Conservation (phyloP, 768 basidiomycete genomes). For the Hortiboletus flavorubellus region DNA sequence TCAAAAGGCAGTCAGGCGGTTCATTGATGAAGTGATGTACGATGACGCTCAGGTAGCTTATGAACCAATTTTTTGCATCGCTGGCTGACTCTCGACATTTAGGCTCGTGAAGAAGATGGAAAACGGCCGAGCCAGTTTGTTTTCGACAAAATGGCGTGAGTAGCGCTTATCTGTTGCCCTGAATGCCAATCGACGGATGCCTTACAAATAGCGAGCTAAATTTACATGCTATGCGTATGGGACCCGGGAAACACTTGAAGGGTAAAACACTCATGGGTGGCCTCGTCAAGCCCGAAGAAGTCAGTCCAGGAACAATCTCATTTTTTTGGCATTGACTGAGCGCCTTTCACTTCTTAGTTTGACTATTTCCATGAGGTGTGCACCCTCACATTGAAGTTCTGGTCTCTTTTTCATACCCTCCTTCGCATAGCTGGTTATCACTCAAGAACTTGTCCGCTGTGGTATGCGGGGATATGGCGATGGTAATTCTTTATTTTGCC, state of each 20-base stretch:
- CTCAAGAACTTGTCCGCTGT: conserved; percentile 57
- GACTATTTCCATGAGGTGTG: conserved; percentile 71
- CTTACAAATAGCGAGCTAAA: conserved; percentile 49
- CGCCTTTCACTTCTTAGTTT: conserved; percentile 38
- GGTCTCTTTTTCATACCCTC: background rate
- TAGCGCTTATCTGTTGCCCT: background rate
- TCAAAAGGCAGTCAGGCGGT: conserved; percentile 48
- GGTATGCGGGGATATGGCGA: conserved; percentile 65
- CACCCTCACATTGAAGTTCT: conserved; percentile 24
- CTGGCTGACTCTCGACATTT: conserved; percentile 5
- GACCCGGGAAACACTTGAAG: conserved; percentile 83
- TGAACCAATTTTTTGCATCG: conserved; percentile 11
- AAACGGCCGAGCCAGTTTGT: conserved; percentile 79
- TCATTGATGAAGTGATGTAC: conserved; percentile 66
- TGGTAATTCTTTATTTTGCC: conserved; percentile 33
- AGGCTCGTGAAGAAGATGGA: conserved; percentile 82
- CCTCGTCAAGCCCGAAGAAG: conserved; percentile 72
- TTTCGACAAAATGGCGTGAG: conserved; percentile 78
- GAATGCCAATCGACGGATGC: background rate
- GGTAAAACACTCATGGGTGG: conserved; percentile 74
- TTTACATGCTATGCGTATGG: conserved; percentile 87
- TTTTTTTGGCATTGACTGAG: conserved; percentile 5
- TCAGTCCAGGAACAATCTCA: conserved; percentile 22
- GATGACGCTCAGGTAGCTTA: conserved; percentile 34
- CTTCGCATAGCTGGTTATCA: conserved; percentile 49